Evolutionary conservation across 2,329 filamentous ascomycete genomes (phyloP), one percentile per base, ranked within the genome.

Genomic region (Calonectria honghensis): DNA sequence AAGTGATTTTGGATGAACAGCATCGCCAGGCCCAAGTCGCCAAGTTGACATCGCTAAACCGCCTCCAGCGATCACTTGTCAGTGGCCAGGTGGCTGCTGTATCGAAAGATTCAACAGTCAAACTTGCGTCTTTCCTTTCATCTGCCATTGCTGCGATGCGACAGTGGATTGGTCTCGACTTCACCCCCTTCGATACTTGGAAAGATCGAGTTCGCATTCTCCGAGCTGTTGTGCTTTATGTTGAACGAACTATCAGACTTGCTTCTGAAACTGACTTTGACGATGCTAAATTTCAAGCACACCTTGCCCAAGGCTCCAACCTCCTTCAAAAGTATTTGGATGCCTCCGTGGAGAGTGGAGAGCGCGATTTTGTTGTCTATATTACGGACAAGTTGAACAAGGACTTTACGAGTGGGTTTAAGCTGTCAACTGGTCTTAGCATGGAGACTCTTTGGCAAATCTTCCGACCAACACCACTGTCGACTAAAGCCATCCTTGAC

Each of bases 361-460:
- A 84, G 41, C 81, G 79, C 3, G 81, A 85, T 2, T 84, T 91
- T n/a, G 80, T 87, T 5, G 79, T 81, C 1, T 76, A 81, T 13
- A 81, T 91, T 45, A 78, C 87, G 1, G 80, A 84, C 0, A 86
- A 84, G 7, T 80, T 93, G 2, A 85, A 89, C 54, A 86, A 86
- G 50, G 89, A 89, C 65, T 96, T 98, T 81, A 89, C 91, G 31
- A 89, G 91, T 20, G 92, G 91, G 2, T 96, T 96, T 86, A 92
- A 92, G 70, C 86, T 97, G 18, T 92, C 88, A 0, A 96, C 94
- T 2, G 96, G 95, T 0, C 86, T 96, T 16, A 93, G 92, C 77
- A 97, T 97, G 94, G 94, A 97, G 81, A 83, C 87, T 11, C 88
- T 98, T 6, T 98, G 96, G 96, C 90, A 91, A 52, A 81, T 87